Evolutionary conservation across 306 rosid species (phyloP).

Genomic region (Dryas alaskensis): DNA sequence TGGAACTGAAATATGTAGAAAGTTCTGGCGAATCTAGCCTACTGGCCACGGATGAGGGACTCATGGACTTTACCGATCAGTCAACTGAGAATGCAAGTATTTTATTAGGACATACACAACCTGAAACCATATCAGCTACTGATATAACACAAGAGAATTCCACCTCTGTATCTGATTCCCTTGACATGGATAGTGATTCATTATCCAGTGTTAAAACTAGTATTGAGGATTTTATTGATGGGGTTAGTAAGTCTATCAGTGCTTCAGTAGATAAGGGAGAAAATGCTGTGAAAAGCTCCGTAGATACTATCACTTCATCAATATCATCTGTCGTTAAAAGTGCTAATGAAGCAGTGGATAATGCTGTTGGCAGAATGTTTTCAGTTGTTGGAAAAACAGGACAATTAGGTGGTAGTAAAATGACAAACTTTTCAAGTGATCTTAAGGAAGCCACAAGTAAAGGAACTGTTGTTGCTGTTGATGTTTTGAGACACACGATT

Average conservation of each 20-base stretch:
- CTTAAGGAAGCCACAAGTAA: slow-evolving; percentile 51
- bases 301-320: slow-evolving; percentile 51
- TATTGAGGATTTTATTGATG: slow-evolving; percentile 40
- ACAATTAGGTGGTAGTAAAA: slow-evolving; percentile 49
- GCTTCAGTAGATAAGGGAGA: slow-evolving; percentile 56
- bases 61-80: slow-evolving; percentile 36
- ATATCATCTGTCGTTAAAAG: slow-evolving; percentile 45
- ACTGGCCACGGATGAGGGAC: slow-evolving; percentile 36
- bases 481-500: slow-evolving; percentile 57
- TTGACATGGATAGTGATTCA: slow-evolving; percentile 36
- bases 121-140: slow-evolving; percentile 38
- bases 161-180: slow-evolving; percentile 29
- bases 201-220: slow-evolving; percentile 47
- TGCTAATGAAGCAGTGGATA: slow-evolving; percentile 55
- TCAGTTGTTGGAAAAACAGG: slow-evolving; percentile 64
- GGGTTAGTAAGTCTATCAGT: slow-evolving; percentile 44
- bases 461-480: slow-evolving; percentile 55
- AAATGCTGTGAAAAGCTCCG: slow-evolving; percentile 46
- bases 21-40: slow-evolving; percentile 29
- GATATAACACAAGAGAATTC: slow-evolving; percentile 37
- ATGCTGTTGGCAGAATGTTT: slow-evolving; percentile 44
- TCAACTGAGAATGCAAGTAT: slow-evolving; percentile 35
- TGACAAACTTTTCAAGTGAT: slow-evolving; percentile 55
- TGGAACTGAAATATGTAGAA: slow-evolving; percentile 43
- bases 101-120: slow-evolving; percentile 34